Base-by-base conservation (phyloP, 2,329 filamentous ascomycete genomes). In the Rhynchosporium agropyri region DNA sequence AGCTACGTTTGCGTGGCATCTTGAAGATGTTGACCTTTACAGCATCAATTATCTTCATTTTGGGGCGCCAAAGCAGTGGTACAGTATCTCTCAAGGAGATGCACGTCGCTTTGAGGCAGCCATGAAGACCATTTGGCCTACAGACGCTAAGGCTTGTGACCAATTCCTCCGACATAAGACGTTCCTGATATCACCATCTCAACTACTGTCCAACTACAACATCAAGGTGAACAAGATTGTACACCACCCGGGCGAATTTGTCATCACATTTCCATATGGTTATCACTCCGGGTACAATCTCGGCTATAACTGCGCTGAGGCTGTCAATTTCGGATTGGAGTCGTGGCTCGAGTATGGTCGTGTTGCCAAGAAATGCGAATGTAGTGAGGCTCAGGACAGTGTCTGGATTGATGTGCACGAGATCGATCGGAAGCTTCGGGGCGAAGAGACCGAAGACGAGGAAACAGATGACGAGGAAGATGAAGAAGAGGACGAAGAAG, bases 21-120 rank as follows among this genome's bases (percentile, higher is more conserved):
- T 99, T 59, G 95, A 99, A 75, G 95, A 99, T 75, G 94, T 99
- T 48, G 95, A 99, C 79, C 84, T 99, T 4, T 99, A 99, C 85
- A 98, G 93, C 76, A 99, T 99, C 83, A 99, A 99, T 79, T 99
- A 97, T 76, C 92, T 99, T 64, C 95, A 99, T 74, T 99, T 99
- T 75, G 95, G 95, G 60, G 95, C 95, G 1, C 95, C 95, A 0
- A 99, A 99, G 78, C 95, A 99, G 76, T 99, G 95, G 95, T 99
- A 99, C 79, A 97, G 93, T 77, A 98, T 99, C 68, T 97, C 94
- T 0, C 96, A 98, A 76, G 90, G 91, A 68, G 95, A 99, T 75
- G 92, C 94, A 13, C 87, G 92, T 57, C 89, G 90, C 15, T 99
- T 99, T 71, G 95, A 99, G 77, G 86, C 88, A 43, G 94, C 92